Evolutionary conservation across 2,329 filamentous ascomycete species (phyloP).

Genomic region (Fusarium fracticaudum): DNA sequence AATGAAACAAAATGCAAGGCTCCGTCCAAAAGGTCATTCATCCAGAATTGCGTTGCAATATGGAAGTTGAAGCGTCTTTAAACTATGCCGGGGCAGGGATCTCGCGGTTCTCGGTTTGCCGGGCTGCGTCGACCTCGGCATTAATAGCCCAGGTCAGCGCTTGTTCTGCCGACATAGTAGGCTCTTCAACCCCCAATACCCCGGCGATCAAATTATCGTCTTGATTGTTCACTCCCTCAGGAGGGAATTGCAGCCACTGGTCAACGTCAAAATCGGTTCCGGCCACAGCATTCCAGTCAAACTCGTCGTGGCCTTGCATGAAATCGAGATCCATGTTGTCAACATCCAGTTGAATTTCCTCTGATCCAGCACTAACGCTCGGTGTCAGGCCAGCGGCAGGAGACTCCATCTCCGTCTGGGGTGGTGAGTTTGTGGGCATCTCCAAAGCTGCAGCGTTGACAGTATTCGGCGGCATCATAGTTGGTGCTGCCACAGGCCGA

Average conservation of each 20-base stretch:
- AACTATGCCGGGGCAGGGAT: constrained; percentile 33
- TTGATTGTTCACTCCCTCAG: constrained; percentile 55
- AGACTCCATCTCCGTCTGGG: constrained; percentile 56
- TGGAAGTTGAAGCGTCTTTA: background rate
- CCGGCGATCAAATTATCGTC: constrained; percentile 51
- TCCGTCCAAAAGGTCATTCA: constrained; percentile 2
- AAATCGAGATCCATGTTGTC: constrained; percentile 58
- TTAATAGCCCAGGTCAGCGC: constrained; percentile 45
- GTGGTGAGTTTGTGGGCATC: constrained; percentile 53
- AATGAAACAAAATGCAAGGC: constrained; percentile 23
- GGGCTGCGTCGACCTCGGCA: constrained; percentile 36
- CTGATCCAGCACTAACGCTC: constrained; percentile 56
- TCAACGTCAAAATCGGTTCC: constrained; percentile 66
- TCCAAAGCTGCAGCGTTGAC: constrained; percentile 50
- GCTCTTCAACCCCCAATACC: constrained; percentile 44
- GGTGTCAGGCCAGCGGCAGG: constrained; percentile 53
- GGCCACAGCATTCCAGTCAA: constrained; percentile 64
- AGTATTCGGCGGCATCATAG: constrained; percentile 51
- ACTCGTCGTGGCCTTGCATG: constrained; percentile 57
- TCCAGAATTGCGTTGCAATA: background rate
- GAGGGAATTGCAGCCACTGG: constrained; percentile 67
- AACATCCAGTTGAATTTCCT: constrained; percentile 50
- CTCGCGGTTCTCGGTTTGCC: constrained; percentile 26
- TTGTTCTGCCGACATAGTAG: constrained; percentile 44
- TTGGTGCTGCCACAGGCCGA: constrained; percentile 18